Base-by-base conservation (phyloP, 805 yeast genomes). In the Jamesozyma hellenica region DNA sequence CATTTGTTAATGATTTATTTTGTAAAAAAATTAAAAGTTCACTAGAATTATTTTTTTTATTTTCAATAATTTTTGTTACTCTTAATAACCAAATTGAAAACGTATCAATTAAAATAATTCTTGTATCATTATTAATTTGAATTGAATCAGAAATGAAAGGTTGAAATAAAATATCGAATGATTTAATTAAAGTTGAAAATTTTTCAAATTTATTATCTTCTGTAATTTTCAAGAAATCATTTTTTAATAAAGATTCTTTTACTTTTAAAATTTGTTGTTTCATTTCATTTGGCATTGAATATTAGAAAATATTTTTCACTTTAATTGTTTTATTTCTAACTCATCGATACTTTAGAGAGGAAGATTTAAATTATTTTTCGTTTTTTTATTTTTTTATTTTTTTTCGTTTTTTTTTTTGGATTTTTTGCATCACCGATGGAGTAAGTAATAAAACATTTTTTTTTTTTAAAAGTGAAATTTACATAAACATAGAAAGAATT, bases 1-100 rank as follows among this genome's bases (percentile, higher is more conserved):
- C 51, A 4, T 39, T 34, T 4, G 49, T 42, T 8, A 53, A 40
- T 9, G 59, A 34, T 14, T 51, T 35, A 1, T 42, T 42, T 16
- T 33, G 35, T 4, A 56, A 29, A 6, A 27, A 27, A 5, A 25
- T 27, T 14, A 23, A 11, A 28, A 45, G 49, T 12, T 37, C 40
- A 13, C 41, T 43, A 34, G 49, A 45, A 31, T 50, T 48, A 29
- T 45, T 30, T 28, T 45, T 47, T 30, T 47, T 42, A 39, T 46
- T 47, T 38, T 44, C 17, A 36, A 52, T 4, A 57, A 40, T 32
- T 48, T 79, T 85, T 3, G 61, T 49, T 3, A 74, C 61, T 49
- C 94, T 64, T 12, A 74, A 65, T 2, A 80, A 48, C 79, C 88
- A 82, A 4, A 85, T 67, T 1, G 84, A 61, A 21, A 82, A 52